Percentiles rank a stretch among this genome's conserved stretches.
phyloP scores from a whole-genome alignment of 2,329 filamentous ascomycete genomes.

The Neospermospora avenae region DNA sequence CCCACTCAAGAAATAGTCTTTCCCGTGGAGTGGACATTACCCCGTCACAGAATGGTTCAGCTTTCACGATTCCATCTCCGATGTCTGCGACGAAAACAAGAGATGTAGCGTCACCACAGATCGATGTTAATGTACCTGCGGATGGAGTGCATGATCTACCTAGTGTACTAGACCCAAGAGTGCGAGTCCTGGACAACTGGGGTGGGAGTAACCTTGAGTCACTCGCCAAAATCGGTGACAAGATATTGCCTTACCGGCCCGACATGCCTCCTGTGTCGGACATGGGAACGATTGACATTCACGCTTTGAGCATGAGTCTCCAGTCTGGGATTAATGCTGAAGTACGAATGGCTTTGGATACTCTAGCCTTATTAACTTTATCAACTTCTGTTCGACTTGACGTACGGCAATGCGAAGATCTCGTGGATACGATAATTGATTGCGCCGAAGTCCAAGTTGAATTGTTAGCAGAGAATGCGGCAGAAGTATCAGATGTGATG shows the following conservation, averaged over 20 bases:
- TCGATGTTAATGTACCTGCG: slow-evolving; percentile 7
- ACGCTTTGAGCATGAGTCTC: slow-evolving; percentile 82
- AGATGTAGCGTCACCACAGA: slow-evolving; percentile 28
- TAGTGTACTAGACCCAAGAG: slow-evolving; percentile 51
- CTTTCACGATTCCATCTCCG: slow-evolving; percentile 48
- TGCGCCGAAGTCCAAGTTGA: slow-evolving; percentile 89
- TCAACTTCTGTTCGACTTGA: slow-evolving; percentile 57
- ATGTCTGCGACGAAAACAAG: slow-evolving; percentile 34
- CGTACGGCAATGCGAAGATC: slow-evolving; percentile 75
- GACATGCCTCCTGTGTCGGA: slow-evolving; percentile 73
- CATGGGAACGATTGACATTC: slow-evolving; percentile 86
- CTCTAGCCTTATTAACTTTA: slow-evolving; percentile 64
- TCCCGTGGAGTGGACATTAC: slow-evolving; percentile 48
- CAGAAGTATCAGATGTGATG: slow-evolving; percentile 83
- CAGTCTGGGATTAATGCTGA: slow-evolving; percentile 88
- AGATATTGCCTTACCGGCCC: slow-evolving; percentile 66
- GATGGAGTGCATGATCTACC: slow-evolving; percentile 26
- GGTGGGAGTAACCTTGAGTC: slow-evolving; percentile 71
- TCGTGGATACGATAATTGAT: slow-evolving; percentile 84
- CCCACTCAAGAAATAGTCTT: slow-evolving; percentile 49
- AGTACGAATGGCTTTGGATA: slow-evolving; percentile 85
- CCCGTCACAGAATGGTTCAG: slow-evolving; percentile 34
- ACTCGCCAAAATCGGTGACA: slow-evolving; percentile 53
- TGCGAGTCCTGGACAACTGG: slow-evolving; percentile 54
- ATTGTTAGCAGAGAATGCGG: slow-evolving; percentile 75